Conservation (phyloP, 768 basidiomycete species). For the Mycena venus region DNA sequence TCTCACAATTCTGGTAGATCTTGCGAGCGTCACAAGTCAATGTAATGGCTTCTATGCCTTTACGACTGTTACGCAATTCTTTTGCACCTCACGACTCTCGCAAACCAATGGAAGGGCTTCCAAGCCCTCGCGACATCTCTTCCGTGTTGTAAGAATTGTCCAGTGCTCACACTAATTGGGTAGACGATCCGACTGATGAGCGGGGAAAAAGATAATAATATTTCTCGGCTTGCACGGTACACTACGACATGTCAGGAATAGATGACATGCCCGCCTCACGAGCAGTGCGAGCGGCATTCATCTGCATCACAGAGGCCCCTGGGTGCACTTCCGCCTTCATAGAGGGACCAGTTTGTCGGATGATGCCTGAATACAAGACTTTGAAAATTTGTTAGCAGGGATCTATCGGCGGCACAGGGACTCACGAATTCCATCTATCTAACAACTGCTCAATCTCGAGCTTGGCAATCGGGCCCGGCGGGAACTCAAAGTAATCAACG, state of each 20-base stretch:
- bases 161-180: too few species aligned
- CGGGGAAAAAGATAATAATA: too few species aligned
- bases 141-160: too few species aligned
- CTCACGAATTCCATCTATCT: background rate
- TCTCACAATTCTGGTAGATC: background rate
- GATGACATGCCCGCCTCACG: background rate
- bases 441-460: background rate
- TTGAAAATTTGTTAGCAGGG: too few species aligned
- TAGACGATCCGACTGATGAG: too few species aligned
- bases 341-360: background rate
- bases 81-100: too few species aligned
- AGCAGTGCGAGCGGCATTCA: background rate
- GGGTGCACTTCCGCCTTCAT: too few species aligned
- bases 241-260: too few species aligned
- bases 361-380: background rate
- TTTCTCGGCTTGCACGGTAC: too few species aligned
- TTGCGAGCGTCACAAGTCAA: background rate
- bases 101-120: too few species aligned
- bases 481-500: constrained; percentile 28
- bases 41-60: background rate
- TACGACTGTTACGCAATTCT: too few species aligned
- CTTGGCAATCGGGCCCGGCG: constrained; percentile 18
- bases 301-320: background rate
- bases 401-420: background rate
- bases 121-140: too few species aligned